These are phyloP conservation scores for Macrocybe sp. DNA, from an alignment of 1,284 basidiomycete genomes.

Conservation along the genomic window DNA sequence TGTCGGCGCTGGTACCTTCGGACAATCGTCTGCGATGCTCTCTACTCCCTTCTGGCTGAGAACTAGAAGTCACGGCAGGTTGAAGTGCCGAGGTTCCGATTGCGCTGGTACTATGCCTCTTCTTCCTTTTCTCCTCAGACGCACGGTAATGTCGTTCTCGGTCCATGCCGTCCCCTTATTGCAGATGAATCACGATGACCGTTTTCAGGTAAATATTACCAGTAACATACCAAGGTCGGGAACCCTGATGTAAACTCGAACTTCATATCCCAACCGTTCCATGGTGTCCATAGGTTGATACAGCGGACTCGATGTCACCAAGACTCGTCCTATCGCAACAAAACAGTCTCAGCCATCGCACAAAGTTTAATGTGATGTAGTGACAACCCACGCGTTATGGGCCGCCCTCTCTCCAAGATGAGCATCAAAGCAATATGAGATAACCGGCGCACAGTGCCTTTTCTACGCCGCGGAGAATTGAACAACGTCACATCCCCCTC, in stretches of 20 bases:
- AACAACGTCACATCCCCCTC: neutral
- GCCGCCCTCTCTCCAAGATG: slow-evolving; percentile 69
- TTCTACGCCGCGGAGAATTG: neutral
- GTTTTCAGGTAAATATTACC: neutral
- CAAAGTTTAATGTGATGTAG: slow-evolving; percentile 33
- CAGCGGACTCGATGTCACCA: slow-evolving; percentile 78
- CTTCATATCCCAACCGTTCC: slow-evolving; percentile 73
- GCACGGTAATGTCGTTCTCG: slow-evolving; percentile 23
- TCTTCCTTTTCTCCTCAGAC: slow-evolving; percentile 14
- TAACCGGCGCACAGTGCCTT: slow-evolving; percentile 31
- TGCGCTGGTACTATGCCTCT: too few species aligned
- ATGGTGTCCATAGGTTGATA: slow-evolving; percentile 78
- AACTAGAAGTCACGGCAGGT: too few species aligned
- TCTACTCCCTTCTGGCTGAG: too few species aligned
- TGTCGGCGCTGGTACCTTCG: slow-evolving; percentile 26
- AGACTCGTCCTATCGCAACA: slow-evolving; percentile 43
- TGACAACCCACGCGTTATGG: slow-evolving; percentile 41
- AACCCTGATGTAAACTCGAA: slow-evolving; percentile 73
- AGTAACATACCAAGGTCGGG: slow-evolving; percentile 48
- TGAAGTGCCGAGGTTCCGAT: too few species aligned
- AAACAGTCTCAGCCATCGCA: neutral
- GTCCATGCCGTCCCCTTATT: slow-evolving; percentile 50
- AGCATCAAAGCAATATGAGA: slow-evolving; percentile 68
- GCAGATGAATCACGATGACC: neutral
- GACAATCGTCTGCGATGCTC: slow-evolving; percentile 27